Base-by-base conservation (phyloP, 208 protist genomes). In the Borovskyia barvae region DNA sequence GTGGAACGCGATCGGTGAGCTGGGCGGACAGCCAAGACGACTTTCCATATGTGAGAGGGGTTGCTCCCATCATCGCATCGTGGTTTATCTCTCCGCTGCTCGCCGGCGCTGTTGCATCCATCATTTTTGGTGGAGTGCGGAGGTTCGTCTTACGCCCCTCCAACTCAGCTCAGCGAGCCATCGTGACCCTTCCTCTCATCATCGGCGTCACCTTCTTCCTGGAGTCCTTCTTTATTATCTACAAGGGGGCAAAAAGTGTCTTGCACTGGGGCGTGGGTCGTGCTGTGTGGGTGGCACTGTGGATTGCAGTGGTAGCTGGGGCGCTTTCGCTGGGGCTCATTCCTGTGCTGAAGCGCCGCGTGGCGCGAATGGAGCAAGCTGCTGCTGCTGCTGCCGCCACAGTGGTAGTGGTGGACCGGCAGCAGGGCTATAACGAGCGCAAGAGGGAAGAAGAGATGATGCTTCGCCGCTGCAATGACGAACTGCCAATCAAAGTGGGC, bases 51-150 rank as follows among this genome's bases (percentile, higher is more conserved):
- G 71, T 93, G n/a, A 62, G 52, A 9, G 86, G 86, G 20, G 66
- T 93, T 12, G 82, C 58, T 4, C 82, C 86, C 19, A 93, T 90
- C 47, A 64, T 90, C 29, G 80, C 73, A 20, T 90, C 82, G 32
- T 93, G 82, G 86, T 88, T 93, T 52, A 88, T 93, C 46, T 93
- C 86, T 9, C 86, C 86, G 1, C 24, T 79, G 9, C 64, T 93
- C n/a, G 80, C 77, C 15, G 86, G 86, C 20, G 39, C 43, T 17
- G 82, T 83, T 9, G 69, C 82, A 24, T 74, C 80, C 20, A 39
- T 73, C 30, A 78, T 93, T 30, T 93, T 85, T 64, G 67, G 71
- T 29, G 29, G 55, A 11, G 55, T 90, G 12, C 71, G 76, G 14
- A 55, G 51, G 20, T 43, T 88, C 51, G 80, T 93, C n/a, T 70